Conservation (phyloP, 768 basidiomycete genomes). For the Pilatotrama ljubarskyi region DNA sequence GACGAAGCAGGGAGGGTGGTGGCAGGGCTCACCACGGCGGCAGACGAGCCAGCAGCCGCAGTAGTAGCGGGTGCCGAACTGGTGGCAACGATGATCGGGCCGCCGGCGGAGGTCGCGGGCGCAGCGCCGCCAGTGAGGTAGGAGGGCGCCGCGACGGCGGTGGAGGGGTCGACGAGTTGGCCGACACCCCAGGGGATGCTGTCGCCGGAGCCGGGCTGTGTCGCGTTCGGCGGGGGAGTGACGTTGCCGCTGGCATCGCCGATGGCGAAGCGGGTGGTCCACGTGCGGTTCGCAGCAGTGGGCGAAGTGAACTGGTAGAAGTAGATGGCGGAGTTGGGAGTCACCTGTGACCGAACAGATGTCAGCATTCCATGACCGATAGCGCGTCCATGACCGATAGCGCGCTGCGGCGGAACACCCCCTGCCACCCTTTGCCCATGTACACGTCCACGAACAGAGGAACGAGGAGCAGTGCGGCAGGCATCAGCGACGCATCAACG, state of each 20-base stretch:
- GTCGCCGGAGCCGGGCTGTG: conserved; percentile 44
- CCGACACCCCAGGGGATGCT: conserved; percentile 71
- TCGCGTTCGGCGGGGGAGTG: conserved; percentile 49
- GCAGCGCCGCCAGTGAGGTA: conserved; percentile 12
- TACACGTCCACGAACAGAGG: too few species aligned
- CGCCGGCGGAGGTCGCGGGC: neutral
- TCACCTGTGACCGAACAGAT: conserved; percentile 44
- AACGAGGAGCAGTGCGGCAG: too few species aligned
- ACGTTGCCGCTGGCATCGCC: conserved; percentile 48
- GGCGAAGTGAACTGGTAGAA: conserved; percentile 75
- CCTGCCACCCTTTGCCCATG: too few species aligned
- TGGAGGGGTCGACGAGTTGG: conserved; percentile 46
- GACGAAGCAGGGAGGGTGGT: conserved; percentile 5
- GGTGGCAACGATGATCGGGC: too few species aligned
- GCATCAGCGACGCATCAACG: too few species aligned
- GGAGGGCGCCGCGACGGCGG: conserved; percentile 30
- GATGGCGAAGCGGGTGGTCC: conserved; percentile 82
- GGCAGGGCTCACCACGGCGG: conserved; percentile 4
- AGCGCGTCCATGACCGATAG: neutral
- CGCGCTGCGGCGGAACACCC: neutral
- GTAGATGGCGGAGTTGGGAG: conserved; percentile 66
- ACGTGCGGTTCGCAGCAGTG: conserved; percentile 40
- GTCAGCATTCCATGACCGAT: neutral
- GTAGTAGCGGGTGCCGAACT: too few species aligned
- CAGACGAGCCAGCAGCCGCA: conserved; percentile 3